Evolutionary conservation across 768 basidiomycete species (phyloP).

Genomic region (Tricholomella constricta): DNA sequence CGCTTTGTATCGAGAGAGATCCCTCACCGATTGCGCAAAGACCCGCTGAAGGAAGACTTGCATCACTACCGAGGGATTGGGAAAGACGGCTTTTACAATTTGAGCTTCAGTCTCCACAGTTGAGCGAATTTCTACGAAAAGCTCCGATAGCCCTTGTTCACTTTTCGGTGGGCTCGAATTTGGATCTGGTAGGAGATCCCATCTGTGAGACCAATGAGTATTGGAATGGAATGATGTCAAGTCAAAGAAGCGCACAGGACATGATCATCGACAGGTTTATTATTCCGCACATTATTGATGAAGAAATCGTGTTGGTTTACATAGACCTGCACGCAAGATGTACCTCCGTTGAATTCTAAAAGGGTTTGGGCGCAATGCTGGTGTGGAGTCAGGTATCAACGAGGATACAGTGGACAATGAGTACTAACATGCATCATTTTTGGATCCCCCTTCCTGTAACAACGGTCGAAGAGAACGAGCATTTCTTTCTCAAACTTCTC

Average conservation of each 20-base stretch:
- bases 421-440: slow-evolving; percentile 95
- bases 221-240: background rate
- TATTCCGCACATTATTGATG: slow-evolving; percentile 85
- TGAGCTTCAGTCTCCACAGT: slow-evolving; percentile 96
- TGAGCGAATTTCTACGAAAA: slow-evolving; percentile 84
- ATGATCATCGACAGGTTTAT: slow-evolving; percentile 55
- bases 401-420: background rate
- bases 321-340: slow-evolving; percentile 96
- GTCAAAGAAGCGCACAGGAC: slow-evolving; percentile 44
- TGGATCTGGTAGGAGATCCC: slow-evolving; percentile 81
- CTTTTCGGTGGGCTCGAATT: slow-evolving; percentile 72
- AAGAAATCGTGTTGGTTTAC: slow-evolving; percentile 99
- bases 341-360: slow-evolving; percentile 96
- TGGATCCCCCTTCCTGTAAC: slow-evolving; percentile 95
- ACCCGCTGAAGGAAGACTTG: slow-evolving; percentile 97
- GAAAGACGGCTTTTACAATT: slow-evolving; percentile 98
- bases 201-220: slow-evolving; percentile 48
- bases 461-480: slow-evolving; percentile 92
- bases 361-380: slow-evolving; percentile 97
- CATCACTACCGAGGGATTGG: slow-evolving; percentile 95
- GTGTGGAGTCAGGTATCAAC: background rate
- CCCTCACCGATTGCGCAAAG: slow-evolving; percentile 91
- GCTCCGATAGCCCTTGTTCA: slow-evolving; percentile 75
- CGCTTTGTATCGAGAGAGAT: background rate
- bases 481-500: slow-evolving; percentile 99